phyloP scores from a whole-genome alignment of 768 basidiomycete genomes.

The Leccinum variicolor region DNA sequence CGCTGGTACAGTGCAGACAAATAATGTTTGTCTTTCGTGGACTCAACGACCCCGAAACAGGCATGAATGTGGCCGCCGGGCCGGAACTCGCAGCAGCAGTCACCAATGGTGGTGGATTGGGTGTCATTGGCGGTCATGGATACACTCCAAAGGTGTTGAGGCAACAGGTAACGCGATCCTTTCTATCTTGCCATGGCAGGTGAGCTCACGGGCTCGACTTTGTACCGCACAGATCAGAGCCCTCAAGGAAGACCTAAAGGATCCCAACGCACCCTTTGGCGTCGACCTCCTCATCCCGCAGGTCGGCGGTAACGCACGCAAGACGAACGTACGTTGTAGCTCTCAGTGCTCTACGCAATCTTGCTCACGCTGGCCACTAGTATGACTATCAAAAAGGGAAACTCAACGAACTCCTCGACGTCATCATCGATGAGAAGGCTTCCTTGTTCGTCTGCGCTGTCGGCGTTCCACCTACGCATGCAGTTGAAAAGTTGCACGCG shows the following conservation, averaged over 20 bases:
- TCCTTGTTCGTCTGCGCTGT: slow-evolving; percentile 89
- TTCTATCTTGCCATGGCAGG: not conserved
- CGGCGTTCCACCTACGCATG: slow-evolving; percentile 79
- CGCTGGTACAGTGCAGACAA: slow-evolving; percentile 48
- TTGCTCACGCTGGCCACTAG: slow-evolving; percentile 33
- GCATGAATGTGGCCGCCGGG: slow-evolving; percentile 67
- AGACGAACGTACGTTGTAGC: slow-evolving; percentile 68
- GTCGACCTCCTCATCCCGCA: slow-evolving; percentile 89
- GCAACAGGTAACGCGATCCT: slow-evolving; percentile 54
- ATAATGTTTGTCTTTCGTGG: slow-evolving; percentile 35
- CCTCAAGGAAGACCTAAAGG: slow-evolving; percentile 67
- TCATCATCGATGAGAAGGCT: slow-evolving; percentile 90
- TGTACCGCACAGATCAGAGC: slow-evolving; percentile 57
- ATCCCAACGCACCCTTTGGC: slow-evolving; percentile 82
- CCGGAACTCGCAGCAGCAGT: slow-evolving; percentile 91
- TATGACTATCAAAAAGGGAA: slow-evolving; percentile 89
- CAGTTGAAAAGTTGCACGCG: slow-evolving; percentile 77
- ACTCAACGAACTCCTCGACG: slow-evolving; percentile 77
- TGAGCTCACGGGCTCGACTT: slow-evolving; percentile 6
- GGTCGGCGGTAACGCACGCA: slow-evolving; percentile 82
- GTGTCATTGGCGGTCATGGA: slow-evolving; percentile 88
- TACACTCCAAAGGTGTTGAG: slow-evolving; percentile 82
- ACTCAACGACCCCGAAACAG: slow-evolving; percentile 25
- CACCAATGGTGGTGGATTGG: slow-evolving; percentile 89
- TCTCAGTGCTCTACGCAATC: not conserved